These are phyloP conservation scores for Botryosphaeria agaves DNA, from an alignment of 2,329 filamentous ascomycete species.

Conservation along the genomic window DNA sequence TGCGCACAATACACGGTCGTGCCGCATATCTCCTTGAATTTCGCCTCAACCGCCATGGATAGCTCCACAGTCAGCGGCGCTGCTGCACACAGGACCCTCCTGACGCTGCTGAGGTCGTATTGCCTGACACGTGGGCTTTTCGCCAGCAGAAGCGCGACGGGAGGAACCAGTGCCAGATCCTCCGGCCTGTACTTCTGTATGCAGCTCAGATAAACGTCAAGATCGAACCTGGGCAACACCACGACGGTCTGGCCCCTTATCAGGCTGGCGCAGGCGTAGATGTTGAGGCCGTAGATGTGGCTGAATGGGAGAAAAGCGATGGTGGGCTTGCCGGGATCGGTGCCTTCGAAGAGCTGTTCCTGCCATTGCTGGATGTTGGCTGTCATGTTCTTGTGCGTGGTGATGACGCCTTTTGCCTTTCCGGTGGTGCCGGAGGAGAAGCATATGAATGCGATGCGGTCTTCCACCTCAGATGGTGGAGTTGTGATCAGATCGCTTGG, in stretches of 20 bases:
- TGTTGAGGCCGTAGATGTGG: slow-evolving; percentile 30
- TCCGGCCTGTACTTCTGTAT: slow-evolving; percentile 21
- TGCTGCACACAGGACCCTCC: slow-evolving; percentile 22
- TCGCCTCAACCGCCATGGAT: slow-evolving; percentile 19
- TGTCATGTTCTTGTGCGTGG: slow-evolving; percentile 12
- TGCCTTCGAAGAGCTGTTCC: slow-evolving; percentile 24
- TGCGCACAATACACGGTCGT: slow-evolving; percentile 19
- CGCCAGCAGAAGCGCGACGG: slow-evolving; percentile 25
- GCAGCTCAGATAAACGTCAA: slow-evolving; percentile 18
- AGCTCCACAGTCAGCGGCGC: slow-evolving; percentile 24
- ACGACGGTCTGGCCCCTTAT: slow-evolving; percentile 27
- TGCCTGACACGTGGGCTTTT: slow-evolving; percentile 23
- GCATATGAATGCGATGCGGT: too few species aligned
- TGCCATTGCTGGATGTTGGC: slow-evolving; percentile 25
- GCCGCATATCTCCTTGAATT: too few species aligned
- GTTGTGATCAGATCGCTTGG: too few species aligned
- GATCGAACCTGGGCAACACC: slow-evolving; percentile 24
- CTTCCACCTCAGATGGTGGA: too few species aligned
- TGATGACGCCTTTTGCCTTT: slow-evolving; percentile 22
- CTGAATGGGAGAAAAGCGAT: slow-evolving; percentile 26
- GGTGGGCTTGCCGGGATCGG: slow-evolving; percentile 29
- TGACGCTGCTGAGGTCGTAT: slow-evolving; percentile 22
- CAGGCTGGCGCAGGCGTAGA: too few species aligned
- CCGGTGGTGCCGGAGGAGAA: slow-evolving; percentile 28
- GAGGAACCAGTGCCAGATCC: slow-evolving; percentile 22